Evolutionary conservation across 441 rosid genomes (phyloP).

Genomic region (Cnidoscolus chayamansa): DNA sequence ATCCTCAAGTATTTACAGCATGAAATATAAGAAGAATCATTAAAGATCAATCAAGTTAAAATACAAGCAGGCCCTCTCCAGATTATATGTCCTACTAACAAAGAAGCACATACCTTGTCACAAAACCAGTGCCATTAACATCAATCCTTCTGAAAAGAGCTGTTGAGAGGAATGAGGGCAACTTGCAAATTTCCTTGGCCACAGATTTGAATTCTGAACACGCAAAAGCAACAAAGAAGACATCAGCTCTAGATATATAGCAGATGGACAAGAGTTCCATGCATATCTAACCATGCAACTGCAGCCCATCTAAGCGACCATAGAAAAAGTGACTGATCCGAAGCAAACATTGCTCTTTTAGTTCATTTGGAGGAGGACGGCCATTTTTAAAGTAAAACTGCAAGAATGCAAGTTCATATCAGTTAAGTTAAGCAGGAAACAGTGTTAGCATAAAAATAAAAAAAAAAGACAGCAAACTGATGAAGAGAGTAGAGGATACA

Average conservation of each 20-base stretch:
- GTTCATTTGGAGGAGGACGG: constrained; percentile 77
- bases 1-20: not conserved
- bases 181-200: constrained; percentile 91
- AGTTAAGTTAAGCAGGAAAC: constrained; percentile 14
- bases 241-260: constrained; percentile 16
- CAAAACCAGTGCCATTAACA: constrained; percentile 52
- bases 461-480: constrained; percentile 4
- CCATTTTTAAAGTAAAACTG: constrained; percentile 97
- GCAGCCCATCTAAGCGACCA: constrained; percentile 74
- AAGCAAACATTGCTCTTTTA: constrained; percentile 70
- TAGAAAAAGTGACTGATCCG: constrained; percentile 70
- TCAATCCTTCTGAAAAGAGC: constrained; percentile 81
- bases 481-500: constrained; percentile 11
- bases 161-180: constrained; percentile 88
- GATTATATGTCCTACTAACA: not conserved
- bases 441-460: constrained; percentile 4
- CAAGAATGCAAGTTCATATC: constrained; percentile 15
- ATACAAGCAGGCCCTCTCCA: not conserved
- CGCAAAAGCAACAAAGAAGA: constrained; percentile 21
- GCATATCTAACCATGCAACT: constrained; percentile 56
- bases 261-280: constrained; percentile 1
- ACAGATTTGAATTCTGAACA: constrained; percentile 75
- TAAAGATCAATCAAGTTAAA: not conserved
- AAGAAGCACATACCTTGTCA: constrained; percentile 59
- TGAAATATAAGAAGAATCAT: not conserved